A percentile compares a stretch with the other conserved stretches of the same genome.
phyloP scores from a whole-genome alignment of 2,329 filamentous ascomycete species.

The Lasiodiplodia citricola region DNA sequence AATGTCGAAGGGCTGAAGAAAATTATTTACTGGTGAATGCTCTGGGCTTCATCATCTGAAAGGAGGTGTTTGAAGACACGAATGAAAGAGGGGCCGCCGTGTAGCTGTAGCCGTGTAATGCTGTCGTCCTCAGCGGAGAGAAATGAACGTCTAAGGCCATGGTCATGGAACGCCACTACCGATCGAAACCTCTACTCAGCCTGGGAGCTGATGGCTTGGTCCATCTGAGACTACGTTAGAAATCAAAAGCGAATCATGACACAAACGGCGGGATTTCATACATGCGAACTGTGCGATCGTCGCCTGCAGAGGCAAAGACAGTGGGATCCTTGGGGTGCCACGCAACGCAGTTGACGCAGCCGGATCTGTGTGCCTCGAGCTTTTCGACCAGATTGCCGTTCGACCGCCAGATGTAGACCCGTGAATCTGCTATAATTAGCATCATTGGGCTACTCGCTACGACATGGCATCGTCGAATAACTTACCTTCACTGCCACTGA shows the following conservation, averaged over 20 bases:
- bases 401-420: conserved; percentile 90
- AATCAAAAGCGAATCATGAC: background rate
- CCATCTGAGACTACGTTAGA: background rate
- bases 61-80: background rate
- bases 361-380: conserved; percentile 73
- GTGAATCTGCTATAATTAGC: conserved; percentile 57
- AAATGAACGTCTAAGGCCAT: conserved; percentile 10
- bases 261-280: conserved; percentile 45
- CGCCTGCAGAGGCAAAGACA: conserved; percentile 89
- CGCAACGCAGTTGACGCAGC: conserved; percentile 82
- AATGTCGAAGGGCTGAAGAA: background rate
- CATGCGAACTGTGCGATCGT: conserved; percentile 86
- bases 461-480: background rate
- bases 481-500: conserved; percentile 88
- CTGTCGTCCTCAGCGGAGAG: conserved; percentile 6
- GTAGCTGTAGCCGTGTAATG: conserved; percentile 5
- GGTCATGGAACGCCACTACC: conserved; percentile 8
- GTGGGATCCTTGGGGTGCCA: conserved; percentile 86
- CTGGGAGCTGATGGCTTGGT: conserved; percentile 4
- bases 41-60: conserved; percentile 2
- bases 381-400: conserved; percentile 77
- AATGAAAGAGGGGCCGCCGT: conserved; percentile 16
- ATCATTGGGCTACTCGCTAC: background rate
- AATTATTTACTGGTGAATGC: conserved; percentile 17
- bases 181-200: conserved; percentile 13